phyloP scores from a whole-genome alignment of 164 flowering plant genomes.

The Vitis cinerea region DNA sequence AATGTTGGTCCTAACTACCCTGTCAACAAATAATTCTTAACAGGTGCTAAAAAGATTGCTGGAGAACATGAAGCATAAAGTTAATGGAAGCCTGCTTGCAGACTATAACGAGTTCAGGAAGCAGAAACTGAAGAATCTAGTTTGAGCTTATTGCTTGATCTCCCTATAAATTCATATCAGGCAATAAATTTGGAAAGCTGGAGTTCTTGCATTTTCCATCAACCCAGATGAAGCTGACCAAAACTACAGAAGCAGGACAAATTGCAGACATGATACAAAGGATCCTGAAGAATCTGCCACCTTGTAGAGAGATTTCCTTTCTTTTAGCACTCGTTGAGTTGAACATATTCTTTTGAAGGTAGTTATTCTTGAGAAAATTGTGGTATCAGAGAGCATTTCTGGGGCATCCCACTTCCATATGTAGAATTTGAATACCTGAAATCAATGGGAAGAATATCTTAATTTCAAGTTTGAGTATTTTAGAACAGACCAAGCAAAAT shows the following conservation, averaged over 20 bases:
- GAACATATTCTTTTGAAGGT: too few relatives aligned
- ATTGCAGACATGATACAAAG: neutral
- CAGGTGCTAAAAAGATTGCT: slow-evolving; percentile 64
- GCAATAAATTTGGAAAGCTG: neutral
- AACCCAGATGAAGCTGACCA: neutral
- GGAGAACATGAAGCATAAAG: slow-evolving; percentile 75
- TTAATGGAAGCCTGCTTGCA: slow-evolving; percentile 64
- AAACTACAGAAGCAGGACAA: neutral
- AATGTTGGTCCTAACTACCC: neutral
- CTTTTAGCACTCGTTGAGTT: too few relatives aligned
- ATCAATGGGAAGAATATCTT: too few relatives aligned
- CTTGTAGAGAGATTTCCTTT: too few relatives aligned
- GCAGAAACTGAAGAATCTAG: slow-evolving; percentile 33
- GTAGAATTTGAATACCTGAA: too few relatives aligned
- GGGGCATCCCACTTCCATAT: too few relatives aligned
- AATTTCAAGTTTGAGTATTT: too few relatives aligned
- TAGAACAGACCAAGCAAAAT: too few relatives aligned
- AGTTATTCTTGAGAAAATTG: too few relatives aligned
- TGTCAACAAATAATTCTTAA: neutral
- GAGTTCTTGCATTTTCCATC: neutral
- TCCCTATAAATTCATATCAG: neutral
- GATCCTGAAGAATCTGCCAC: neutral
- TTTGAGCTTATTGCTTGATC: slow-evolving; percentile 9
- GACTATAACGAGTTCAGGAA: slow-evolving; percentile 63
- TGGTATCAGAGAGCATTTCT: too few relatives aligned